Evolutionary conservation across 495 filamentous ascomycete species (phyloP), one percentile per base, ranked within the genome.

Genomic region (Penicillium pulvis): DNA sequence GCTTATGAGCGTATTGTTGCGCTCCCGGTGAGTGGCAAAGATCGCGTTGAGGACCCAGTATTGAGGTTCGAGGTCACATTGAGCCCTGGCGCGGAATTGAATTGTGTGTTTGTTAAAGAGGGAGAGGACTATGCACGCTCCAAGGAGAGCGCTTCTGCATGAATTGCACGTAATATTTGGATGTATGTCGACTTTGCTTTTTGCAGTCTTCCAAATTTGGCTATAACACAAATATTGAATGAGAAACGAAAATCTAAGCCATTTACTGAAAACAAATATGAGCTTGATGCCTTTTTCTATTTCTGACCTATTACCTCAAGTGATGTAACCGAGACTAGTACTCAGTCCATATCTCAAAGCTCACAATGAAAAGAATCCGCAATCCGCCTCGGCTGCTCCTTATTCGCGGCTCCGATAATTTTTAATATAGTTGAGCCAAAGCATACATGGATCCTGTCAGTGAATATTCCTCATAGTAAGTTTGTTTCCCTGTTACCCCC

Each of bases 1-100:
- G 78, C 74, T 47, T 89, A 86, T 68, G 78, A 83, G 43, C 59
- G 70, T 45, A 71, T 89, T 44, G 71, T 69, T 53, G 71, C 70
- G 7, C 14, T 74, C 35, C 72, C 74, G 20, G 64, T 64, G 17
- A 62, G 46, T 42, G 75, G 74, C 1, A 67, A 71, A 56, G 63
- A 72, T 49, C 36, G 36, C 12, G 73, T 76, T 43, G 71, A 74
- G 51, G 73, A 79, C 61, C 74, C 74, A 7, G 53, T 55, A 26
- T 35, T 79, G 57, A 51, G 57, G 42, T 77, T 73, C 53, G 75
- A 79, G 61, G 71, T 79, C 41, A 77, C 74, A 2, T 54, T 79
- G 0, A 75, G 70, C 55, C 75, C 75, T 4, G 75, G 69, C 33
- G 58, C 68, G 16, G 74, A 77, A 63, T 57, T 79, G 55, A 77